These are phyloP conservation scores for Fusarium decemcellulare DNA, from an alignment of 2,329 filamentous ascomycete genomes.

Conservation along the genomic window DNA sequence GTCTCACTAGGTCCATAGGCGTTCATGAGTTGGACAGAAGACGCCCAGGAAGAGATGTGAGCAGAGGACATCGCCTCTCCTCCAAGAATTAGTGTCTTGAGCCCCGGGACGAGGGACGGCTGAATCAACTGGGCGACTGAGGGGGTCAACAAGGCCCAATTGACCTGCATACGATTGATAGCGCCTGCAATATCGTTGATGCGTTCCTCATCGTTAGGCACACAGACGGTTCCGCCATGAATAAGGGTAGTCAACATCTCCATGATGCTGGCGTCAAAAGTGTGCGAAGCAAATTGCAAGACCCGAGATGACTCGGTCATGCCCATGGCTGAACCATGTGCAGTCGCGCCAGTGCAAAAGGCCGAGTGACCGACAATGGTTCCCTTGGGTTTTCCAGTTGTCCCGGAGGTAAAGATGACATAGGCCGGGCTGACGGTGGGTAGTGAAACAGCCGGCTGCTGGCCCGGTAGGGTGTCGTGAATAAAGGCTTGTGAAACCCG, in stretches of 20 bases:
- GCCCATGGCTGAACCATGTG: conserved; percentile 20
- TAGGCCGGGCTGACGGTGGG: conserved; percentile 5
- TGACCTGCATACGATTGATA: conserved; percentile 29
- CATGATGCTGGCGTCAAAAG: conserved; percentile 49
- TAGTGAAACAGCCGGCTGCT: neutral
- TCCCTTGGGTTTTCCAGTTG: conserved; percentile 29
- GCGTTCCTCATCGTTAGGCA: conserved; percentile 55
- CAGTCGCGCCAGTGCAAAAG: conserved; percentile 22
- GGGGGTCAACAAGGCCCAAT: conserved; percentile 41
- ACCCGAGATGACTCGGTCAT: conserved; percentile 21
- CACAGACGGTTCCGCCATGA: conserved; percentile 49
- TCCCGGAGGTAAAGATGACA: conserved; percentile 31
- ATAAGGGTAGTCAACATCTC: conserved; percentile 37
- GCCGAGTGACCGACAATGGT: conserved; percentile 24
- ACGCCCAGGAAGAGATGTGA: conserved; percentile 33
- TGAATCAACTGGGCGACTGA: conserved; percentile 34
- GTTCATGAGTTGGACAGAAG: conserved; percentile 36
- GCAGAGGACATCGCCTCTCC: conserved; percentile 42
- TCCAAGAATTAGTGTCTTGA: conserved; percentile 34
- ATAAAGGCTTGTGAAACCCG: neutral
- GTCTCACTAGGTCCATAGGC: conserved; percentile 42
- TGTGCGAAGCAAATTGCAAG: conserved; percentile 33
- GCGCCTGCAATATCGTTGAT: conserved; percentile 50
- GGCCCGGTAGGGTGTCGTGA: neutral
- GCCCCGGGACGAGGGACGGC: conserved; percentile 23